Base-by-base conservation (phyloP, 176 grass and related monocot genomes). In the Otatea glauca region DNA sequence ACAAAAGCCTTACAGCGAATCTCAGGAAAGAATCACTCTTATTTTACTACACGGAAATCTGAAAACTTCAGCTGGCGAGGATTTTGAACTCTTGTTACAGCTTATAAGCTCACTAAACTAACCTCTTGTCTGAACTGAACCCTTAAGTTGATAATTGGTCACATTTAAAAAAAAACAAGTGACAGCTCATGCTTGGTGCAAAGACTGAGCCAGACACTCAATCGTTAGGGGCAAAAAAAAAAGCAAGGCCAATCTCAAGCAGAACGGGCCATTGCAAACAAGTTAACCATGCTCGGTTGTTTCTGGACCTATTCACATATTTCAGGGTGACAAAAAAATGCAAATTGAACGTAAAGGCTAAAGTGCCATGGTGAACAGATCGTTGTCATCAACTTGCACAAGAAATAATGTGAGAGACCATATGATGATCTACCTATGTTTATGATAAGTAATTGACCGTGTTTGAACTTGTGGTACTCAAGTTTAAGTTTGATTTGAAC, bases 341-440 rank as follows among this genome's bases (percentile, higher is more conserved):
- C 11, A 3, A 64, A 34, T 50, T 49, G 58, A 62, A 87, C 21
- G 5, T 39, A 39, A 39, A 39, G 38, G 6, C 4, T 68, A 49
- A 54, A 61, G 50, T 55, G 34, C 4, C 59, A 67, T 21, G 14
- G 32, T 21, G 16, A 77, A 21, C 21, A 63, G 24, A 58, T 53
- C 4, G 8, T 74, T 42, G 16, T 71, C 62, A 85, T 29, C 29
- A 29, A 58, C 76, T 59, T 79, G 58, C 81, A 85, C 27, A 48
- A 58, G 21, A 84, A 79, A n/a, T n/a, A n/a, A n/a, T n/a, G n/a
- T n/a, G n/a, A n/a, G n/a, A n/a, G n/a, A n/a, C n/a, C n/a, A n/a
- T n/a, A n/a, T n/a, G n/a, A n/a, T n/a, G n/a, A n/a, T n/a, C n/a
- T n/a, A n/a, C n/a, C n/a, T n/a, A n/a, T n/a, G n/a, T n/a, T n/a